Base-by-base conservation (phyloP, 768 basidiomycete genomes). In the Dictyophora rubrovolvata region DNA sequence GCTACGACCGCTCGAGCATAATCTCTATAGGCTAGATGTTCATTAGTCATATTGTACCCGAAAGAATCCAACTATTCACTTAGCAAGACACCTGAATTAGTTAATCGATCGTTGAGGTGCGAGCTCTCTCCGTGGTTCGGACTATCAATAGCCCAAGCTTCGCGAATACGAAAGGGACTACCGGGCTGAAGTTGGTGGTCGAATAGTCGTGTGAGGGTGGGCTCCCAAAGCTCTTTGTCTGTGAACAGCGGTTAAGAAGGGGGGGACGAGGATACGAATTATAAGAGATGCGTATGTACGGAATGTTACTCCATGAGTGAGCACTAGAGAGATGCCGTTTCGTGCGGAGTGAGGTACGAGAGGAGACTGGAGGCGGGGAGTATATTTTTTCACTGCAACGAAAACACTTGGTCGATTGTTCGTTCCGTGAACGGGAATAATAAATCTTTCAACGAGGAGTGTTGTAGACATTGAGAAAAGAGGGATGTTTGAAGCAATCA, bases 181-280 rank as follows among this genome's bases (percentile, higher is more conserved):
- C 36, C 33, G 34, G 22, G 9, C 14, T 33, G 49, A 6, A 36
- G 36, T 36, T 74, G 71, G 5, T 67, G 58, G 1, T 63, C 47
- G 64, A 79, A 77, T 11, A 80, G 65, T 0, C 63, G 63, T 37
- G 72, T 62, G 17, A 82, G 73, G 2, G 72, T 70, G 1, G 78
- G 75, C 59, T 81, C 79, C 79, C 79, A 82, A 62, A 77, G 75
- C 62, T 82, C 79, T 62, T 82, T 81, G 65, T 79, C 80, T 82
- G 62, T 36, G 18, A 51, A 50, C 18, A 23, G n/a, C 18, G 21
- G 36, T n/a, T 46, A 8, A 14, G 4, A 37, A 48, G 11, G 36
- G 23, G 14, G 11, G 6, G 11, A 56, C n/a, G 33, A 50, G 10
- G 11, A 20, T n/a, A 52, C 9, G 20, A 11, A 47, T 16, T 22